Evolutionary conservation across 2,329 filamentous ascomycete species (phyloP).

Genomic region (Arthrinium phaeospermum): DNA sequence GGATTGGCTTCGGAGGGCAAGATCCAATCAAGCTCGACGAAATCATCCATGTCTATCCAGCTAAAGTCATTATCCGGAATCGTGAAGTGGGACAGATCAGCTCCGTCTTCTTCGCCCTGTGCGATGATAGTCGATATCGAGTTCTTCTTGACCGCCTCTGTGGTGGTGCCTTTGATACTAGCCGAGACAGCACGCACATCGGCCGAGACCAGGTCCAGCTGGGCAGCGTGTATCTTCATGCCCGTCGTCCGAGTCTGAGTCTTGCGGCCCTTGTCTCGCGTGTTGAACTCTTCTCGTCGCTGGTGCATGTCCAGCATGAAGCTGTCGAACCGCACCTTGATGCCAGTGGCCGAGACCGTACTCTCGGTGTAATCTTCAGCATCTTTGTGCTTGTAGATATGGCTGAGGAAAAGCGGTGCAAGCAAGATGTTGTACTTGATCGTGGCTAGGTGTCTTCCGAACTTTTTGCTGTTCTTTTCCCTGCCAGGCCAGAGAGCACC

Average conservation of each 20-base stretch:
- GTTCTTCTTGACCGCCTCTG: constrained; percentile 73
- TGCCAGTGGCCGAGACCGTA: constrained; percentile 87
- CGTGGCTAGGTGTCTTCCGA: constrained; percentile 94
- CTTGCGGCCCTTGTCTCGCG: constrained; percentile 76
- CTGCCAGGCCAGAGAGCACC: constrained; percentile 88
- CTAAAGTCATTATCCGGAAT: constrained; percentile 95
- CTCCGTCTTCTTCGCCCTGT: constrained; percentile 61
- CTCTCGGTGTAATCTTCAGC: constrained; percentile 80
- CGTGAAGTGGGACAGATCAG: constrained; percentile 84
- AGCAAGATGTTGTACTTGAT: constrained; percentile 96
- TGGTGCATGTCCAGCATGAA: constrained; percentile 98
- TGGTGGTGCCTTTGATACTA: constrained; percentile 79
- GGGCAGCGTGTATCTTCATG: constrained; percentile 94
- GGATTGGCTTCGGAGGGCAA: constrained; percentile 88
- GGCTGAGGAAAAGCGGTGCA: constrained; percentile 91
- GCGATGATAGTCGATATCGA: constrained; percentile 56
- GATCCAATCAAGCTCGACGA: constrained; percentile 97
- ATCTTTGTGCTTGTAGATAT: constrained; percentile 99
- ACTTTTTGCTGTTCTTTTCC: constrained; percentile 98
- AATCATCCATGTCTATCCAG: constrained; percentile 99
- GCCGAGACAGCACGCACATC: constrained; percentile 94
- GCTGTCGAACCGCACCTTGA: constrained; percentile 94
- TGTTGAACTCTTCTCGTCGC: constrained; percentile 88
- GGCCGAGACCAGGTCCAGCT: constrained; percentile 88
- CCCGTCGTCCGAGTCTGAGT: constrained; percentile 83